Conservation (phyloP, 176 grass and related monocot species). For the Pharus latifolius region DNA sequence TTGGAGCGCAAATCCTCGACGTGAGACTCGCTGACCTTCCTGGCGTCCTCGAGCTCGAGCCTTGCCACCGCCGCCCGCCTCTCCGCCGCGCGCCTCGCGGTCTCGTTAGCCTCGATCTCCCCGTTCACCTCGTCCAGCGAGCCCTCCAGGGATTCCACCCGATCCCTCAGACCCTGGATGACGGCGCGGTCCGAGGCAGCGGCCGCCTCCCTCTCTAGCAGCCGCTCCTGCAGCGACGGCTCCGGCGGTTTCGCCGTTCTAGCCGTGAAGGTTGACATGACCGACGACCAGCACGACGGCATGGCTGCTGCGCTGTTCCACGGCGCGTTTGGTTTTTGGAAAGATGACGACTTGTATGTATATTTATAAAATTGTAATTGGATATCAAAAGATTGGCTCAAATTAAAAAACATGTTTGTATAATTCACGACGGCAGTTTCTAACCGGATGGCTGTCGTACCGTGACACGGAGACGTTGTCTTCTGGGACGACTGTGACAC, state of each 20-base stretch:
- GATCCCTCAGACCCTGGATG: not conserved
- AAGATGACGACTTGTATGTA: too few relatives aligned
- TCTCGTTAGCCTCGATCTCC: not conserved
- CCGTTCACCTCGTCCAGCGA: not conserved
- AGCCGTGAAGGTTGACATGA: not conserved
- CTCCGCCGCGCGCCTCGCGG: not conserved
- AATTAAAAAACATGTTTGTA: too few relatives aligned
- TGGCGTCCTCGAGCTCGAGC: not conserved
- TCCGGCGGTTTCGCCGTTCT: not conserved
- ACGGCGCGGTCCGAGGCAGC: not conserved
- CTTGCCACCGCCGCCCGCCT: not conserved
- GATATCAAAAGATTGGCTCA: too few relatives aligned
- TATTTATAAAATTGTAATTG: too few relatives aligned
- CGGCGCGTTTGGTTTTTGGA: too few relatives aligned
- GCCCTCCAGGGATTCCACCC: conserved; percentile 3
- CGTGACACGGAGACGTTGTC: too few relatives aligned
- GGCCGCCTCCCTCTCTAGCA: not conserved
- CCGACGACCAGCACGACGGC: not conserved
- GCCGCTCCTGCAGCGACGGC: not conserved
- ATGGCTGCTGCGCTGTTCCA: too few relatives aligned
- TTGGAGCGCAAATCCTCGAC: not conserved
- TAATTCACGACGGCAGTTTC: too few relatives aligned
- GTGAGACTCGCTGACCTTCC: not conserved
- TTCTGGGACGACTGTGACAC: too few relatives aligned
- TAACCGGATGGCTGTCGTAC: too few relatives aligned